Percentiles rank a stretch among this genome's conserved stretches.
Conservation (phyloP, 345 rosid species). For the Theobroma cacao region DNA sequence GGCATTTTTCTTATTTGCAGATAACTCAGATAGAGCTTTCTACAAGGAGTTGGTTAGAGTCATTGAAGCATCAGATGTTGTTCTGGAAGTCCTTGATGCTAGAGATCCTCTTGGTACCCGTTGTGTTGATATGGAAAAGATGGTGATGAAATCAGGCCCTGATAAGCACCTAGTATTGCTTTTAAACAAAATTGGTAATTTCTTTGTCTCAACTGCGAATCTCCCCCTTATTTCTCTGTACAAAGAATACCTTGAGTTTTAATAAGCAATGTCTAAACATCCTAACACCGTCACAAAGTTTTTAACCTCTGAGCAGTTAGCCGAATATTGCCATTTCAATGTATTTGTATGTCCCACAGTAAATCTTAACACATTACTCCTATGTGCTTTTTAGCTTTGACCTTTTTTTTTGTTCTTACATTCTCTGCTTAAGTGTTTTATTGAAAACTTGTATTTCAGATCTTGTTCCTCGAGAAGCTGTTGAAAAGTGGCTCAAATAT, state of each 20-base stretch:
- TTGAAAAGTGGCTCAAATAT: constrained; percentile 91
- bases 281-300: not conserved
- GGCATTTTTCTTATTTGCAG: constrained; percentile 33
- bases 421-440: not conserved
- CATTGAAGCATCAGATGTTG: constrained; percentile 87
- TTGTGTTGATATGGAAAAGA: constrained; percentile 88
- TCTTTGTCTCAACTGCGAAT: not conserved
- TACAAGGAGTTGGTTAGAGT: constrained; percentile 95
- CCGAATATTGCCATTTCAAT: not conserved
- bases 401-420: not conserved
- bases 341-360: not conserved
- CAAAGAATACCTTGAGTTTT: not conserved
- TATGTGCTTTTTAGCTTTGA: not conserved
- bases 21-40: constrained; percentile 86
- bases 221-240: not conserved
- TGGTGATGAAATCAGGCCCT: constrained; percentile 83
- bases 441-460: constrained; percentile 37
- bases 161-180: constrained; percentile 81
- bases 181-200: constrained; percentile 83
- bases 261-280: not conserved
- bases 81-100: constrained; percentile 93
- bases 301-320: not conserved
- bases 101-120: constrained; percentile 95
- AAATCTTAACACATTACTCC: not conserved
- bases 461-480: constrained; percentile 98